Evolutionary conservation across 31 red algal species (phyloP).

Genomic region (Asparagopsis taxiformis): DNA sequence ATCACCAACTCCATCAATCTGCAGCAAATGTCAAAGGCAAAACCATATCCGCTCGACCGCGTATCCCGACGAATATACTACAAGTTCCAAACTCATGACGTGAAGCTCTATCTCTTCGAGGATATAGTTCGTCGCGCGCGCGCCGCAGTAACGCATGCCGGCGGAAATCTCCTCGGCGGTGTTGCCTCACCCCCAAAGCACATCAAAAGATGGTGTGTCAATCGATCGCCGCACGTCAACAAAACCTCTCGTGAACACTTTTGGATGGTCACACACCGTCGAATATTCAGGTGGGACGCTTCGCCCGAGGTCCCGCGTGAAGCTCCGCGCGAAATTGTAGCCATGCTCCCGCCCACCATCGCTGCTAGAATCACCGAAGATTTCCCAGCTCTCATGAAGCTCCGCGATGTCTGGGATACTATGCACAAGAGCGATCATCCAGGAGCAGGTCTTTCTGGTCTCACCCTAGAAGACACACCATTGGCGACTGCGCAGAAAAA

Average conservation of each 20-base stretch:
- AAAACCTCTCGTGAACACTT: conserved; percentile 80
- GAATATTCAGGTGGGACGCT: conserved; percentile 62
- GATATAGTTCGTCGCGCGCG: conserved; percentile 55
- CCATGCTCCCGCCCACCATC: conserved; percentile 45
- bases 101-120: conserved; percentile 55
- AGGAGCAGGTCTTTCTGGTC: no score
- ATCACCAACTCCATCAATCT: no score
- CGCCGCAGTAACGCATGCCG: conserved; percentile 54
- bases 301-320: conserved; percentile 33
- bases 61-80: conserved; percentile 59
- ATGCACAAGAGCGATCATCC: conserved; percentile 18
- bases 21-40: no score
- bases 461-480: no score
- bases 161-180: conserved; percentile 50
- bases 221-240: conserved; percentile 79
- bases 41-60: conserved; percentile 9
- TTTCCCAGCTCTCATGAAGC: conserved; percentile 41
- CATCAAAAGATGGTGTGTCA: conserved; percentile 73
- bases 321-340: conserved; percentile 33
- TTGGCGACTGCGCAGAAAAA: no score
- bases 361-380: conserved; percentile 55
- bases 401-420: conserved; percentile 48
- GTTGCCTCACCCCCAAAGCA: conserved; percentile 45
- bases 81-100: conserved; percentile 72
- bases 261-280: conserved; percentile 53